A percentile compares a stretch with the other conserved stretches of the same genome.
Evolutionary conservation across 495 filamentous ascomycete species (phyloP).

Genomic region (Xylaria longipes): DNA sequence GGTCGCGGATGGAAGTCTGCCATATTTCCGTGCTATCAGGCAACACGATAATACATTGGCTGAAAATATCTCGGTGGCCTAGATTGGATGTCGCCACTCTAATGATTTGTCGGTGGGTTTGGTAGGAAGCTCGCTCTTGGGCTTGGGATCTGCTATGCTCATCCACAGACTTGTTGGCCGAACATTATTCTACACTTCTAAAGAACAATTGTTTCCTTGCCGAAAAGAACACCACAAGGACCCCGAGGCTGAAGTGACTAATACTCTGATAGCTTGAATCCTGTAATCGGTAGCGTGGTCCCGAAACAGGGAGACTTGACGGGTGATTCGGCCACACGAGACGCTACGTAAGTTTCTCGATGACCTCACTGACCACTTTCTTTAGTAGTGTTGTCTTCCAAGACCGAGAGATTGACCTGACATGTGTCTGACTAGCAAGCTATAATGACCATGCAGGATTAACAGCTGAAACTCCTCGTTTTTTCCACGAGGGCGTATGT

Average conservation of each 20-base stretch:
- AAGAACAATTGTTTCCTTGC: not conserved
- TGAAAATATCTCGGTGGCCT: not conserved
- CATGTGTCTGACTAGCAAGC: not conserved
- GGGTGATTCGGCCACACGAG: not conserved
- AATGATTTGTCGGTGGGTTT: not conserved
- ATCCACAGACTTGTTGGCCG: not conserved
- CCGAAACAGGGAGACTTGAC: not conserved
- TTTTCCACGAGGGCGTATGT: not conserved
- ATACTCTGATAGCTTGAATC: not conserved
- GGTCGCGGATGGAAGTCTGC: not conserved
- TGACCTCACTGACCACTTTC: not conserved
- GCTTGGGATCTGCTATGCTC: not conserved
- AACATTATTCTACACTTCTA: not conserved
- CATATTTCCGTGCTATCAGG: not conserved
- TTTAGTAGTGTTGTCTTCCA: not conserved
- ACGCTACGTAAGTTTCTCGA: not conserved
- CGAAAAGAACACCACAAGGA: not conserved
- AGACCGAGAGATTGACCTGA: not conserved
- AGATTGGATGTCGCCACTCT: not conserved
- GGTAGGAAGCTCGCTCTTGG: not conserved
- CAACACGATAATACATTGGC: not conserved
- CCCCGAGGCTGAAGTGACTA: not conserved
- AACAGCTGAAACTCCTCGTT: constrained; percentile 11
- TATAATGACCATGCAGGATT: not conserved
- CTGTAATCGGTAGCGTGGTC: not conserved